Evolutionary conservation across 1,139 yeast species (phyloP), one percentile per base, ranked within the genome.

Genomic region (Meyerozyma sp.): DNA sequence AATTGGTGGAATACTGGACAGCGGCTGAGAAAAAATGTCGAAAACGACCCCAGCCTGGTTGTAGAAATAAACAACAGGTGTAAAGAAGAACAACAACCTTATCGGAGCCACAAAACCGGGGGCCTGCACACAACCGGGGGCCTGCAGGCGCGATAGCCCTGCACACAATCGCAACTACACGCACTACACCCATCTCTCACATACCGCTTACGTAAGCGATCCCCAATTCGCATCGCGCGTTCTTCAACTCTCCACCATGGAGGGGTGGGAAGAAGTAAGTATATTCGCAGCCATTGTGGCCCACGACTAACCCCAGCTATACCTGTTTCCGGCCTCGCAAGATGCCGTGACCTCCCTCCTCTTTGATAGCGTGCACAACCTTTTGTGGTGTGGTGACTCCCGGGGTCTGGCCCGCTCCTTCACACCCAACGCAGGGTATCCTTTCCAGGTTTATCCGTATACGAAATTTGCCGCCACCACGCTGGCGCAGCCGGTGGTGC

Each of bases 321-420:
- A 11, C 42, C 43, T 39, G 20, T 30, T 42, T 26, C 44, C 46
- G 18, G 47, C 30, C 36, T 40, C 41, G 49, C 44, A 32, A 45
- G 40, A 20, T 20, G 42, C 14, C 47, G 52, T 68, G 32, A 48
- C 68, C 8, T 45, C 79, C n/a, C 52, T 80, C 26, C 58, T 68
- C 23, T 90, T 90, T 61, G 98, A 93, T 62, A 75, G 75, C 40
- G 66, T 75, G 20, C 79, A 82, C 46, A 93, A 90, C 54, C 67
- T 91, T 39, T 59, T 91, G 3, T 93, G 98, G 98, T 73, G 84
- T 4, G 96, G 96, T n/a, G 93, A 86, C 58, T 66, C 74, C 9
- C 62, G 59, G 32, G 75, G 75, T 9, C 61, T 55, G 47, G 49
- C 70, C 4, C 55, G 64, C 8, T 65, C 71, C 18, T 65, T 59